Percentiles rank a stretch among this genome's conserved stretches.
Evolutionary conservation across 371 early-diverging fungal species (phyloP).

Genomic region (Quaeritorhiza haematococci): DNA sequence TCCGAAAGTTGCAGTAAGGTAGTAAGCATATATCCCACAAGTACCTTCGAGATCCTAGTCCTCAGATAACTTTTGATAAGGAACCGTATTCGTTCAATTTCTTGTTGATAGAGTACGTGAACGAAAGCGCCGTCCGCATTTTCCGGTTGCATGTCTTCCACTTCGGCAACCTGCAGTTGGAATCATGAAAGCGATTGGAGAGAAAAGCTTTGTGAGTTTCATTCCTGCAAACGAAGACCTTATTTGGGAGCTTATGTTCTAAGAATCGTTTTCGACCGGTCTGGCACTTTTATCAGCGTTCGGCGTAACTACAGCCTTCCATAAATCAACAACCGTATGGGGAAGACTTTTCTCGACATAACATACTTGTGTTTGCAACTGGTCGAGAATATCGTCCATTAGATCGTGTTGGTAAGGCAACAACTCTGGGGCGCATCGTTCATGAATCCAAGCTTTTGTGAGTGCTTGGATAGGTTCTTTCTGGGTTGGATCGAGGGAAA

Average conservation of each 20-base stretch:
- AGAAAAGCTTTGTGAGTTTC: neutral
- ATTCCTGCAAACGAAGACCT: no score
- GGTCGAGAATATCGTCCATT: constrained; percentile 56
- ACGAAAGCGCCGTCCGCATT: constrained; percentile 34
- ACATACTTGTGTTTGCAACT: constrained; percentile 58
- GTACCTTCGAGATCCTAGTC: constrained; percentile 59
- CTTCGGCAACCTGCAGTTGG: constrained; percentile 14
- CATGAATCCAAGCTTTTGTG: constrained; percentile 71
- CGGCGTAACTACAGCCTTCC: no score
- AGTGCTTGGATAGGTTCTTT: no score
- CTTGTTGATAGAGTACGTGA: constrained; percentile 67
- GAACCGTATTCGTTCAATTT: constrained; percentile 78
- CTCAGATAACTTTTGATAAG: constrained; percentile 69
- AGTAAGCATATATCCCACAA: neutral
- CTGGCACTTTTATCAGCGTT: no score
- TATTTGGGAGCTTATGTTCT: no score
- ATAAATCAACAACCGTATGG: neutral
- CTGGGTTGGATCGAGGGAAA: no score
- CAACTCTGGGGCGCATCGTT: constrained; percentile 73
- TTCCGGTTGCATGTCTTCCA: constrained; percentile 15
- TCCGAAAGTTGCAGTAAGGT: neutral
- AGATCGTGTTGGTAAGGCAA: constrained; percentile 54
- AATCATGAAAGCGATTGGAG: neutral
- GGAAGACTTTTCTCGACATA: no score
- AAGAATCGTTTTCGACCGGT: no score